These are phyloP conservation scores for Fusarium phyllophilum DNA, from an alignment of 2,329 filamentous ascomycete species.

Conservation along the genomic window DNA sequence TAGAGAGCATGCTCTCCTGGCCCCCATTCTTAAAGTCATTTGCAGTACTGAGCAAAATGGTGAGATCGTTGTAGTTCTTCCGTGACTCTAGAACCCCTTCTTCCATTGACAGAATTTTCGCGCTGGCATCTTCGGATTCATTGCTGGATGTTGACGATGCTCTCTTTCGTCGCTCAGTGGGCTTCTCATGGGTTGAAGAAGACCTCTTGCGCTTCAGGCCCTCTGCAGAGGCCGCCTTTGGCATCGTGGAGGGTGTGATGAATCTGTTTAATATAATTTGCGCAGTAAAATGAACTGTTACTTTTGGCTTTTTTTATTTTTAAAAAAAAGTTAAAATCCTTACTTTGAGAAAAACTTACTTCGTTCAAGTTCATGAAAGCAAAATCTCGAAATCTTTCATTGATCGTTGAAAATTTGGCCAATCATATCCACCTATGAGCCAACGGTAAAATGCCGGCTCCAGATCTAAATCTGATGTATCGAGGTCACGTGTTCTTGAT, in stretches of 20 bases:
- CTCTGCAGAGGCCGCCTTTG: conserved; percentile 40
- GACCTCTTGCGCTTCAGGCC: conserved; percentile 64
- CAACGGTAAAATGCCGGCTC: conserved; percentile 44
- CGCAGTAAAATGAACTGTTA: background rate
- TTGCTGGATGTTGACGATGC: conserved; percentile 58
- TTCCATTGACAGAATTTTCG: conserved; percentile 79
- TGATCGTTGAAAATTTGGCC: conserved; percentile 42
- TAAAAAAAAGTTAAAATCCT: background rate
- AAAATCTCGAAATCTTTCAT: conserved; percentile 48
- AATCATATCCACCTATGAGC: conserved; percentile 40
- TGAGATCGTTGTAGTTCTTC: conserved; percentile 93
- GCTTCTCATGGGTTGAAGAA: conserved; percentile 54
- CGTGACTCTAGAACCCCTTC: conserved; percentile 84
- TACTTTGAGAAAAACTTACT: conserved; percentile 5
- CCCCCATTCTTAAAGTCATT: conserved; percentile 60
- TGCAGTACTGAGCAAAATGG: conserved; percentile 69
- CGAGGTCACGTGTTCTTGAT: conserved; percentile 50
- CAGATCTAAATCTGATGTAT: conserved; percentile 33
- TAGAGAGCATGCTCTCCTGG: conserved; percentile 71
- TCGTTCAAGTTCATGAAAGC: conserved; percentile 34
- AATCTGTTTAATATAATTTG: background rate
- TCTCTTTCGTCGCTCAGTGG: conserved; percentile 62
- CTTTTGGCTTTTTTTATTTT: background rate
- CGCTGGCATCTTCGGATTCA: conserved; percentile 64
- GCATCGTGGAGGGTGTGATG: conserved; percentile 37